Conservation (phyloP, 1,284 basidiomycete genomes). For the Trametes polyzona region DNA sequence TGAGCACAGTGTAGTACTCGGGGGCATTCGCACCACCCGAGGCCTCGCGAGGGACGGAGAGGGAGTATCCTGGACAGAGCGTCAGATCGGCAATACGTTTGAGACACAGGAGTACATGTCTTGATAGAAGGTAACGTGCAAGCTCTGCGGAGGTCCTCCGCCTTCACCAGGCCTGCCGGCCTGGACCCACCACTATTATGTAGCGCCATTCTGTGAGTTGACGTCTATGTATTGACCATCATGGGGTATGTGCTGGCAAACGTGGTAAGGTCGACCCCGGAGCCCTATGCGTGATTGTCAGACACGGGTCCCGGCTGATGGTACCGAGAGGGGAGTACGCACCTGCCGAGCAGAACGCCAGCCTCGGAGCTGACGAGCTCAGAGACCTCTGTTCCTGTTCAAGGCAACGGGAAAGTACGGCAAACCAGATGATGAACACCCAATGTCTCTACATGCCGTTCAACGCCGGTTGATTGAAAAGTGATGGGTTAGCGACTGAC, state of each 20-base stretch:
- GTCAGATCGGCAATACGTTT: not conserved
- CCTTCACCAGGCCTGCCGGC: constrained; percentile 18
- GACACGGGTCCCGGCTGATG: too few relatives aligned
- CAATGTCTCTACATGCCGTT: too few relatives aligned
- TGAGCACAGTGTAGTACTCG: constrained; percentile 31
- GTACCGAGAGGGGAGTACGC: not conserved
- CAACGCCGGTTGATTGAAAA: too few relatives aligned
- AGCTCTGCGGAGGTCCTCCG: not conserved
- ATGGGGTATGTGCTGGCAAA: constrained; percentile 10
- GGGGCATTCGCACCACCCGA: constrained; percentile 17
- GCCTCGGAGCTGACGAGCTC: not conserved
- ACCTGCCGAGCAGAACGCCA: constrained; percentile 2
- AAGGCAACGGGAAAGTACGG: too few relatives aligned
- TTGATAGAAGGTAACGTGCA: constrained; percentile 21
- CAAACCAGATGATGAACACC: too few relatives aligned
- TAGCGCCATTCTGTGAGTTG: constrained; percentile 23
- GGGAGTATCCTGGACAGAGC: constrained; percentile 23
- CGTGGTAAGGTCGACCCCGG: not conserved
- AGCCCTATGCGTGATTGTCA: not conserved
- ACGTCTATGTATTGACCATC: constrained; percentile 31
- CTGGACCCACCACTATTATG: constrained; percentile 33
- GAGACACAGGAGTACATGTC: not conserved
- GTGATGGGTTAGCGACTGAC: too few relatives aligned
- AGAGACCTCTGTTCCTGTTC: too few relatives aligned
- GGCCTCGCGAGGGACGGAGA: constrained; percentile 13